Conservation (phyloP, 805 yeast genomes). For the Metschnikowia bowlesiae region DNA sequence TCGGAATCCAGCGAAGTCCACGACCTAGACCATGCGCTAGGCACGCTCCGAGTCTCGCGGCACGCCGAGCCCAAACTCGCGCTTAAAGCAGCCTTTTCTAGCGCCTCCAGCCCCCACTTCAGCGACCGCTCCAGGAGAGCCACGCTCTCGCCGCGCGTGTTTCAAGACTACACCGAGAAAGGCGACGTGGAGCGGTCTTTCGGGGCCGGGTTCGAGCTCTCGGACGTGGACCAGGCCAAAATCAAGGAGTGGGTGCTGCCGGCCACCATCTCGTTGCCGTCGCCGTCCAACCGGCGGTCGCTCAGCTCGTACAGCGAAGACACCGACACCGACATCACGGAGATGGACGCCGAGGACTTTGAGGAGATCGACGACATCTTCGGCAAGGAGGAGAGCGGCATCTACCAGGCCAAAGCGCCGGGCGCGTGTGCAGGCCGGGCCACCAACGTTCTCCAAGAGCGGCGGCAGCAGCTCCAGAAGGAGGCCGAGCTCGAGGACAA, state of each 20-base stretch:
- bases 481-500: conserved; percentile 34
- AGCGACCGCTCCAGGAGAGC: not conserved
- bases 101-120: conserved; percentile 5
- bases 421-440: conserved; percentile 14
- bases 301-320: conserved; percentile 38
- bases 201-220: conserved; percentile 6
- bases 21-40: conserved; percentile 1
- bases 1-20: not conserved
- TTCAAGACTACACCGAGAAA: conserved; percentile 6
- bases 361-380: conserved; percentile 37
- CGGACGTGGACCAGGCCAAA: conserved; percentile 1
- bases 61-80: not conserved
- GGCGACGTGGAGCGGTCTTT: conserved; percentile 11
- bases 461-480: conserved; percentile 22
- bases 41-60: conserved; percentile 1
- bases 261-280: conserved; percentile 11
- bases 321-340: conserved; percentile 37
- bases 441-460: conserved; percentile 21
- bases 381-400: conserved; percentile 35
- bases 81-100: not conserved
- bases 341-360: conserved; percentile 35
- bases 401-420: conserved; percentile 21
- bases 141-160: conserved; percentile 3
- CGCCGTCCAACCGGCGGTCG: conserved; percentile 21
- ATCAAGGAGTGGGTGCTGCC: conserved; percentile 10